Percentiles rank a stretch among this genome's conserved stretches.
phyloP scores from a whole-genome alignment of 1,284 basidiomycete genomes.

The Limonomyces culmigenus region DNA sequence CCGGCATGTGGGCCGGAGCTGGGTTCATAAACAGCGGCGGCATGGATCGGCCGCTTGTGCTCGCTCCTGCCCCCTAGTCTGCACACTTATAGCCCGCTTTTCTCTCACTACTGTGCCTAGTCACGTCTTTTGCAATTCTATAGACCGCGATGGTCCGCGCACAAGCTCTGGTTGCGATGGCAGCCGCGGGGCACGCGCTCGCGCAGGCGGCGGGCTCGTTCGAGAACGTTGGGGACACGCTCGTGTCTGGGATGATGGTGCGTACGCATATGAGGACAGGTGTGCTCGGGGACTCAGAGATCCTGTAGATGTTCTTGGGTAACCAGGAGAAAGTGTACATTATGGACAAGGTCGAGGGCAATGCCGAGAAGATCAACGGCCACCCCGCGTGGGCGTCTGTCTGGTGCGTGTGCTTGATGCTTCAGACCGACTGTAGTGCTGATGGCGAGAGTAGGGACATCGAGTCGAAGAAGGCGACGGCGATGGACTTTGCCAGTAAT shows the following conservation, averaged over 20 bases:
- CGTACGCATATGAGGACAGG: not conserved
- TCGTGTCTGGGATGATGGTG: constrained; percentile 10
- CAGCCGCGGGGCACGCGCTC: not conserved
- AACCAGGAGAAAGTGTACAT: constrained; percentile 26
- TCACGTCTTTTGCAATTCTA: no score
- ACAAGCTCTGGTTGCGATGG: no score
- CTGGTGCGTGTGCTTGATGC: constrained; percentile 10
- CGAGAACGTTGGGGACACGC: constrained; percentile 7
- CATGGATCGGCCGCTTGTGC: no score
- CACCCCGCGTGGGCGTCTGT: constrained; percentile 22
- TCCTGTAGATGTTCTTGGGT: constrained; percentile 25
- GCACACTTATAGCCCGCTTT: no score
- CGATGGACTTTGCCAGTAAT: constrained; percentile 17
- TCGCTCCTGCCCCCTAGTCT: no score
- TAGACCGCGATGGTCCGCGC: no score
- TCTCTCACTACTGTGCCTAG: no score
- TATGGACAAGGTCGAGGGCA: constrained; percentile 32
- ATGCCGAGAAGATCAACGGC: constrained; percentile 30
- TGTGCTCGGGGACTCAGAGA: not conserved
- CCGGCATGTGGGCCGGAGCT: no score
- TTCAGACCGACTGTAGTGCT: not conserved
- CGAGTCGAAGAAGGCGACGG: constrained; percentile 4
- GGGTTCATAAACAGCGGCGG: no score
- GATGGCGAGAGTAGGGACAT: constrained; percentile 2
- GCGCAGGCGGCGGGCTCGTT: constrained; percentile 8